Percentiles rank a stretch among this genome's conserved stretches.
These are phyloP conservation scores for Amanita rimosa DNA, from an alignment of 768 basidiomycete species.

Conservation along the genomic window DNA sequence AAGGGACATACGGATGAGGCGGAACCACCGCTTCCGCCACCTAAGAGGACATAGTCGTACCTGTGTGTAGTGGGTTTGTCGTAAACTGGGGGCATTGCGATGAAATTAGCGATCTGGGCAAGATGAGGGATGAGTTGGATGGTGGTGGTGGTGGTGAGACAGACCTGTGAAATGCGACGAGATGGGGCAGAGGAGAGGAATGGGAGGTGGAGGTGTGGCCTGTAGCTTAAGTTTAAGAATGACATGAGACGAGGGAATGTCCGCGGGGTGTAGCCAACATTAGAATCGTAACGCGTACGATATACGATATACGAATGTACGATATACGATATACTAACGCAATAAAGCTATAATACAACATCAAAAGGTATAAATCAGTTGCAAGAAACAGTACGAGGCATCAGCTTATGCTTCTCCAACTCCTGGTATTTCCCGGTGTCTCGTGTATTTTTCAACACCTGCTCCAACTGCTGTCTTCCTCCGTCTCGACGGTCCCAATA, in stretches of 20 bases:
- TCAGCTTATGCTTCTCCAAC: not conserved
- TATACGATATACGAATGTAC: no score
- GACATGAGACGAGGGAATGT: not conserved
- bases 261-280: not conserved
- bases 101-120: not conserved
- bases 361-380: no score
- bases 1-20: constrained; percentile 60
- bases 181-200: not conserved
- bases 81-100: constrained; percentile 59
- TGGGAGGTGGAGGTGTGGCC: not conserved
- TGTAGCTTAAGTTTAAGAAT: no score
- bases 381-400: no score
- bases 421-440: constrained; percentile 20
- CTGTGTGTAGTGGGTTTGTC: constrained; percentile 49
- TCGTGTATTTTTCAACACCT: constrained; percentile 39
- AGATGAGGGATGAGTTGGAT: not conserved
- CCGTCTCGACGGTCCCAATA: constrained; percentile 17
- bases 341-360: no score
- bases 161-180: not conserved
- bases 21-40: constrained; percentile 90
- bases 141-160: not conserved
- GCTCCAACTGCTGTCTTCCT: constrained; percentile 28
- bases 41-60: constrained; percentile 83
- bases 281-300: no score
- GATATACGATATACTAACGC: no score